Evolutionary conservation across 2,329 filamentous ascomycete species (phyloP).

Genomic region (Fusarium agapanthi): DNA sequence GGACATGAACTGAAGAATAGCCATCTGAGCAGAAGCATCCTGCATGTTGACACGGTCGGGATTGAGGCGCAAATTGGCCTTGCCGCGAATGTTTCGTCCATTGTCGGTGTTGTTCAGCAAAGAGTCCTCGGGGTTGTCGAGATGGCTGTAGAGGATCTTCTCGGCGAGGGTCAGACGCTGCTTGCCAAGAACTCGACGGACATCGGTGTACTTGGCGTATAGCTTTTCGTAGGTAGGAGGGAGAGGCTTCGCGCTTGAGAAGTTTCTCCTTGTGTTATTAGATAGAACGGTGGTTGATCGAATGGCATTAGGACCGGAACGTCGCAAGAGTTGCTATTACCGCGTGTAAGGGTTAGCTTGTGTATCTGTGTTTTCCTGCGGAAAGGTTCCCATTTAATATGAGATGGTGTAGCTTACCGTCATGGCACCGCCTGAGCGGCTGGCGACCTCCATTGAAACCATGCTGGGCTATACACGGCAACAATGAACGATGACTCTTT

Average conservation of each 20-base stretch:
- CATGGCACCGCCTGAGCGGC: conserved; percentile 58
- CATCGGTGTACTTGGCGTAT: conserved; percentile 77
- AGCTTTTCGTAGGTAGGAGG: conserved; percentile 85
- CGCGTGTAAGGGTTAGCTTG: conserved; percentile 16
- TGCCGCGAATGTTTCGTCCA: conserved; percentile 83
- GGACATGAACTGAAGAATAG: conserved; percentile 97
- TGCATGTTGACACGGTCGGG: conserved; percentile 99
- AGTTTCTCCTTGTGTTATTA: conserved; percentile 48
- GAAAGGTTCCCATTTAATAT: conserved; percentile 6
- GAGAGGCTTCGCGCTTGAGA: conserved; percentile 54
- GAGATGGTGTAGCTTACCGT: conserved; percentile 48
- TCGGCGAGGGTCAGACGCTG: conserved; percentile 85
- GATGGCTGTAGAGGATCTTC: conserved; percentile 97
- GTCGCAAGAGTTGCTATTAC: conserved; percentile 51
- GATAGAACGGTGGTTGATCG: conserved; percentile 38
- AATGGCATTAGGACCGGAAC: conserved; percentile 46
- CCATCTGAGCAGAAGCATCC: conserved; percentile 98
- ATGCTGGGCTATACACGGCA: conserved; percentile 46
- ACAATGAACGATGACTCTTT: conserved; percentile 30
- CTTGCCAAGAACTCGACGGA: conserved; percentile 74
- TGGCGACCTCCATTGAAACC: conserved; percentile 61
- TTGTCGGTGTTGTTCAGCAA: conserved; percentile 84
- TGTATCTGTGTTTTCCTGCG: not conserved
- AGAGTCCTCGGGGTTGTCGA: conserved; percentile 89
- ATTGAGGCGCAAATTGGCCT: conserved; percentile 94